phyloP scores from a whole-genome alignment of 208 protist species.

The Angomonas ambiguus region DNA sequence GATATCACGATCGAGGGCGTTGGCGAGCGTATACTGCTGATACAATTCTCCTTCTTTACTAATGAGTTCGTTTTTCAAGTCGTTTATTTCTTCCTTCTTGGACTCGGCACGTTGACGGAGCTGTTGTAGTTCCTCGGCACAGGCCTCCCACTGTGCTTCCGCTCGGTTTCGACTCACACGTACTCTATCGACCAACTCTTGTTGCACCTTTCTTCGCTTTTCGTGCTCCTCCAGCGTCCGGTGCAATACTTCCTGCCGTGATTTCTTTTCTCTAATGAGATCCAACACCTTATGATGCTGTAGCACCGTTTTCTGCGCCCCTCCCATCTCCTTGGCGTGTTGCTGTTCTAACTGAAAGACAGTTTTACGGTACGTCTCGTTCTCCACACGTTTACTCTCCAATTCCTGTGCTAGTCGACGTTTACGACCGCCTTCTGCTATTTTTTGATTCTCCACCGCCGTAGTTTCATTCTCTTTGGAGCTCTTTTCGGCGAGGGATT shows the following conservation, averaged over 20 bases:
- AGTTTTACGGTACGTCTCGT: constrained; percentile 84
- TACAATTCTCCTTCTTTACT: constrained; percentile 91
- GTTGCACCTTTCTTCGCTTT: constrained; percentile 95
- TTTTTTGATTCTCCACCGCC: constrained; percentile 66
- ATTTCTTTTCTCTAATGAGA: constrained; percentile 72
- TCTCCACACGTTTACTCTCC: constrained; percentile 77
- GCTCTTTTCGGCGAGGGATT: constrained; percentile 61
- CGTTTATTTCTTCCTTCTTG: constrained; percentile 93
- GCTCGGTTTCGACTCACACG: constrained; percentile 94
- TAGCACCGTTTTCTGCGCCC: constrained; percentile 68
- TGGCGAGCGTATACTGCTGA: constrained; percentile 68
- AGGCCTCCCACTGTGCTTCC: constrained; percentile 95
- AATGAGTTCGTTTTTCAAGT: constrained; percentile 94
- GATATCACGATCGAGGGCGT: constrained; percentile 78
- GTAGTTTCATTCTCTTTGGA: constrained; percentile 43
- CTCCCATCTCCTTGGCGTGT: constrained; percentile 66
- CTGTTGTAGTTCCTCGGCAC: constrained; percentile 92
- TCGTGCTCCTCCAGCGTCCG: constrained; percentile 85
- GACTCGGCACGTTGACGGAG: constrained; percentile 92
- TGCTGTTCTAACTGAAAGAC: constrained; percentile 93
- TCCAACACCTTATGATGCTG: constrained; percentile 92
- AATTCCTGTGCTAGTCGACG: constrained; percentile 90
- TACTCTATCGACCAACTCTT: constrained; percentile 96
- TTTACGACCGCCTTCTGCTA: constrained; percentile 82
- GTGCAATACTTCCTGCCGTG: constrained; percentile 69